These are phyloP conservation scores for Hanseniaspora meyeri DNA, from an alignment of 805 yeast species.

Conservation along the genomic window DNA sequence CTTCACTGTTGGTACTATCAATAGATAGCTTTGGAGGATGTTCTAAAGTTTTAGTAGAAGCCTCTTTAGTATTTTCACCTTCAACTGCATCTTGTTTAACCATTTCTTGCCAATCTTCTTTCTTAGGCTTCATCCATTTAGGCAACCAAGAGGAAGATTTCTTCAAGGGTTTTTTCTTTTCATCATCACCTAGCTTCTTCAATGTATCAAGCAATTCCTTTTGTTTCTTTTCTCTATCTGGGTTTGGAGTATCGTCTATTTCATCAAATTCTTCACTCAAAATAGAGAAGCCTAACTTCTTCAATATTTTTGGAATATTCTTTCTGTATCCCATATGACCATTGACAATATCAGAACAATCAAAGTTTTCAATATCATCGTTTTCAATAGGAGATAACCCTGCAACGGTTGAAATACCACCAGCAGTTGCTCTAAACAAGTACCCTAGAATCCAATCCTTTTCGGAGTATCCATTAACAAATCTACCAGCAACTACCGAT, in stretches of 20 bases:
- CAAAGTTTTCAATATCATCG: conserved; percentile 66
- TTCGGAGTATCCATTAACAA: conserved; percentile 78
- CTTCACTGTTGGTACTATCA: neutral
- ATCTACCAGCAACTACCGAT: conserved; percentile 78
- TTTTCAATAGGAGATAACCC: conserved; percentile 70
- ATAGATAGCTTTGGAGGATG: neutral
- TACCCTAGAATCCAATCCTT: conserved; percentile 96
- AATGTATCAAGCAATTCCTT: conserved; percentile 48
- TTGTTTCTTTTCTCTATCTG: conserved; percentile 72
- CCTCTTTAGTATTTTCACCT: neutral
- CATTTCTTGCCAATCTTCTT: conserved; percentile 52
- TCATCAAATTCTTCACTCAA: conserved; percentile 84
- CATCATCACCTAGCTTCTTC: conserved; percentile 72
- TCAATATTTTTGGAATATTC: conserved; percentile 74
- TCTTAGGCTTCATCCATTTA: conserved; percentile 40
- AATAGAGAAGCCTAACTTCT: conserved; percentile 63
- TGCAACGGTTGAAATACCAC: conserved; percentile 83
- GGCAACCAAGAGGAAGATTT: conserved; percentile 30
- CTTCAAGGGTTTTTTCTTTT: conserved; percentile 40
- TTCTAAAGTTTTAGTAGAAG: neutral
- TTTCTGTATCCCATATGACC: conserved; percentile 98
- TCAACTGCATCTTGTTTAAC: conserved; percentile 34
- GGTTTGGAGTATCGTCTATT: conserved; percentile 82
- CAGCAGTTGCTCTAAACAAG: conserved; percentile 86
- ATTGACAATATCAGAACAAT: conserved; percentile 73